These are phyloP conservation scores for Candida railenensis DNA, from an alignment of 805 yeast genomes.

Conservation along the genomic window DNA sequence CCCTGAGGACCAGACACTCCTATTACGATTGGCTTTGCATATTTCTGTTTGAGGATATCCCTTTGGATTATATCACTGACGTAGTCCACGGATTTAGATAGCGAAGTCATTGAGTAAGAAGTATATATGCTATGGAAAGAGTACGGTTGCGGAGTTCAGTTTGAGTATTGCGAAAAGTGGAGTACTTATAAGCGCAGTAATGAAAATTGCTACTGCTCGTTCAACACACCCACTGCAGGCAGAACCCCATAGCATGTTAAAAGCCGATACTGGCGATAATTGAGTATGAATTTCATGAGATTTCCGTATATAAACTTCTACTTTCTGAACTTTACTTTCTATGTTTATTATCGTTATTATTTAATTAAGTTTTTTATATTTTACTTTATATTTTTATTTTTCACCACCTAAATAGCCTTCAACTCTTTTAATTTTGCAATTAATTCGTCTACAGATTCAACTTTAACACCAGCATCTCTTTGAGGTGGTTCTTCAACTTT, in stretches of 20 bases:
- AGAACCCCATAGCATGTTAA: no score
- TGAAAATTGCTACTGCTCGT: no score
- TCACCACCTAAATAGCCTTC: constrained; percentile 54
- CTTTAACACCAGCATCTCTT: constrained; percentile 80
- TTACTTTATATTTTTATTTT: background rate
- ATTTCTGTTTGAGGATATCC: constrained; percentile 10
- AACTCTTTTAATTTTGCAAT: constrained; percentile 72
- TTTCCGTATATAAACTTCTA: no score
- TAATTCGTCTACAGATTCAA: constrained; percentile 78
- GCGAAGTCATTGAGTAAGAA: constrained; percentile 8
- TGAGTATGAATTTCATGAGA: no score
- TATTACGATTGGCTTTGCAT: constrained; percentile 43
- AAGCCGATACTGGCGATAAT: no score
- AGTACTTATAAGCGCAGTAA: background rate
- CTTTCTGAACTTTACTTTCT: no score
- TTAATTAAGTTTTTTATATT: background rate
- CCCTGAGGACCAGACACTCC: constrained; percentile 79
- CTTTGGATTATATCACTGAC: constrained; percentile 24
- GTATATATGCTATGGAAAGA: background rate
- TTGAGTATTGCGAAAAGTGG: background rate
- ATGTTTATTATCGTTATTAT: background rate
- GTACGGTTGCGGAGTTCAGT: background rate
- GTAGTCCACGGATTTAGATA: constrained; percentile 18
- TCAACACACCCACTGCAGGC: no score
- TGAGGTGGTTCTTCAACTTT: constrained; percentile 83